Base-by-base conservation (phyloP, 768 basidiomycete species). In the Hericium erinaceus region DNA sequence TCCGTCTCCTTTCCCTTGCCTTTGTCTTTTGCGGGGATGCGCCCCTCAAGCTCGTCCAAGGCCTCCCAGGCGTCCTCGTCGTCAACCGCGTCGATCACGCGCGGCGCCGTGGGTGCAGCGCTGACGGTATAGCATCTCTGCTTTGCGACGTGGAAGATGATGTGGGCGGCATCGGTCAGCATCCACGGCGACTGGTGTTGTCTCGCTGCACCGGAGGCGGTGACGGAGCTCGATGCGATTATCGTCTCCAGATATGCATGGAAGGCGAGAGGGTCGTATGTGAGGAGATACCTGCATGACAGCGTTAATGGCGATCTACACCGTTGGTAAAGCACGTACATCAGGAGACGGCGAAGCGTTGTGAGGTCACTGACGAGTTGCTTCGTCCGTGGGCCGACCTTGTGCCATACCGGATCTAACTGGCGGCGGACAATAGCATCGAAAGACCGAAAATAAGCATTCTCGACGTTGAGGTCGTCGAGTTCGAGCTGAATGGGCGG, bases 341-440 rank as follows among this genome's bases (percentile, higher is more conserved):
- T 77, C 46, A 98, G 81, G 4, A 98, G 79, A 48, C 86, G 83
- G 0, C 97, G 80, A 1, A 99, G 77, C 2, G 85, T 87, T 0
- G 88, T 84, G 16, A 99, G 80, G 68, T 98, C 95, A 53, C 77
- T 81, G 9, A 98, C 92, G 11, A 98, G 81, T 59, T 94, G 91
- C 64, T 91, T 93, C 4, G 95, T 98, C 59, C 82, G 87, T 1
- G 91, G 85, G 0, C 93, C 93, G 26, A 95, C 95, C 72, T 93
- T 92, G 70, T 98, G 94, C 95, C 97, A 98, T 7, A 97, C 87
- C 0, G 93, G 80, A 69, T 97, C 92, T 8, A 98, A 80, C 65
- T 95, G 92, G 37, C 83, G 81, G 3, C 95, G 83, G 2, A 98
- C 93, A 52, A 95, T 79, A 18, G 80, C 73, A 66, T 98, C 95